Percentiles rank a stretch among this genome's conserved stretches.
Conservation (phyloP, 2,329 filamentous ascomycete genomes). For the Ilyonectria sp. region DNA sequence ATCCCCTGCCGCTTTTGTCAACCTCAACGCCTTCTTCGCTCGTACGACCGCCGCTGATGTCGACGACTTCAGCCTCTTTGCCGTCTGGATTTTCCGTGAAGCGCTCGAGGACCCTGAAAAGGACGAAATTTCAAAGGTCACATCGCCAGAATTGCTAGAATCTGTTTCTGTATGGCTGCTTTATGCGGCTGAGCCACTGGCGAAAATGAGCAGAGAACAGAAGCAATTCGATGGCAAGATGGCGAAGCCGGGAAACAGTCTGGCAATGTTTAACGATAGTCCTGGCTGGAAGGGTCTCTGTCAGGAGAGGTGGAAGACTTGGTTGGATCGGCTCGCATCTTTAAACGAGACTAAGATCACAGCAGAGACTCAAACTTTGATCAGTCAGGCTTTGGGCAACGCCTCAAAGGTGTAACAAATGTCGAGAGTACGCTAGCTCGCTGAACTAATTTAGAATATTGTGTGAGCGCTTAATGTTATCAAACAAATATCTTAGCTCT, state of each 20-base stretch:
- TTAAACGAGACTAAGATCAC: background rate
- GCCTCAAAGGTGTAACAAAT: background rate
- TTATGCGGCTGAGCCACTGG: conserved; percentile 24
- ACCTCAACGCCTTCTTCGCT: conserved; percentile 40
- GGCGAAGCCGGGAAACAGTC: conserved; percentile 31
- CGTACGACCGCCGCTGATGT: conserved; percentile 29
- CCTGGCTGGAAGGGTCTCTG: conserved; percentile 39
- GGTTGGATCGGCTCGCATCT: conserved; percentile 12
- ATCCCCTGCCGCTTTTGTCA: conserved; percentile 24
- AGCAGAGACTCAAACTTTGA: background rate
- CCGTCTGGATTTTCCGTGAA: conserved; percentile 37
- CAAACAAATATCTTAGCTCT: no score
- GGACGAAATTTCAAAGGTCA: conserved; percentile 1
- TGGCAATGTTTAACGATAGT: background rate
- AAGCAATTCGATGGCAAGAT: conserved; percentile 43
- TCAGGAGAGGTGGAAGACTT: conserved; percentile 32
- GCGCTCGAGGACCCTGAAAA: conserved; percentile 37
- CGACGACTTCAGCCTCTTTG: conserved; percentile 35
- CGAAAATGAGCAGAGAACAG: background rate
- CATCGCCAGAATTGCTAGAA: conserved; percentile 21
- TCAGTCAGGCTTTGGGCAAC: background rate
- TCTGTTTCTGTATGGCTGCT: conserved; percentile 34
- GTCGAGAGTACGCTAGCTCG: no score
- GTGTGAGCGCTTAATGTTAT: no score
- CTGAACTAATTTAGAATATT: no score